Evolutionary conservation across 225 moss, liverwort and hornwort genomes (phyloP).

Genomic region (Bryum argenteum): DNA sequence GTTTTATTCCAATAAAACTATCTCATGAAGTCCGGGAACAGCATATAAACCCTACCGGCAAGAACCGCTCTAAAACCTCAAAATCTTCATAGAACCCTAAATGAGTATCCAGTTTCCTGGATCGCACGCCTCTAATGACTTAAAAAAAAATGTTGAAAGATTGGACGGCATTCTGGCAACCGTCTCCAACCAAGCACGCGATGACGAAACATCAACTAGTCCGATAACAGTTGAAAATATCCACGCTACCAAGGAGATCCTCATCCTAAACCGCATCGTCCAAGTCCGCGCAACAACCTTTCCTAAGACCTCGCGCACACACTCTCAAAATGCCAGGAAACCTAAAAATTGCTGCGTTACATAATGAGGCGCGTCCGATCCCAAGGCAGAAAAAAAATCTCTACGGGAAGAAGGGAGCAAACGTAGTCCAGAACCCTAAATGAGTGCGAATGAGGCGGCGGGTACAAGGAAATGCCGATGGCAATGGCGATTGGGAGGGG

Average conservation of each 20-base stretch:
- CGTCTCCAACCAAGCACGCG: background rate
- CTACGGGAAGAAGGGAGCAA: background rate
- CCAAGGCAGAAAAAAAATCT: no score
- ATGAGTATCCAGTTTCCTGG: background rate
- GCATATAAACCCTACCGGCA: background rate
- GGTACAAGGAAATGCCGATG: background rate
- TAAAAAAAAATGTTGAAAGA: background rate
- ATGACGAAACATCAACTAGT: background rate
- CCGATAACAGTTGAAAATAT: background rate
- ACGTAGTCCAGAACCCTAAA: slow-evolving; percentile 6
- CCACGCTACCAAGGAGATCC: background rate
- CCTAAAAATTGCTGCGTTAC: background rate
- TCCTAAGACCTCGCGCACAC: no score
- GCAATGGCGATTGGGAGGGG: background rate
- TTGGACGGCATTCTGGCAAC: background rate
- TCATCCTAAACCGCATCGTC: background rate
- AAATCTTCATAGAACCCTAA: background rate
- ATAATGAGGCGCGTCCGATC: slow-evolving; percentile 1
- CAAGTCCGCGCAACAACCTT: background rate
- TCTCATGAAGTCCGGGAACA: background rate
- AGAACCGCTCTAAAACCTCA: background rate
- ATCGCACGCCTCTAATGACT: background rate
- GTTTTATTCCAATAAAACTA: background rate
- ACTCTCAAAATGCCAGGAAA: background rate
- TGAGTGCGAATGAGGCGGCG: background rate